Percentiles rank a stretch among this genome's conserved stretches.
phyloP scores from a whole-genome alignment of 352 stramenopile species.

The Globisporangium echinulatum region DNA sequence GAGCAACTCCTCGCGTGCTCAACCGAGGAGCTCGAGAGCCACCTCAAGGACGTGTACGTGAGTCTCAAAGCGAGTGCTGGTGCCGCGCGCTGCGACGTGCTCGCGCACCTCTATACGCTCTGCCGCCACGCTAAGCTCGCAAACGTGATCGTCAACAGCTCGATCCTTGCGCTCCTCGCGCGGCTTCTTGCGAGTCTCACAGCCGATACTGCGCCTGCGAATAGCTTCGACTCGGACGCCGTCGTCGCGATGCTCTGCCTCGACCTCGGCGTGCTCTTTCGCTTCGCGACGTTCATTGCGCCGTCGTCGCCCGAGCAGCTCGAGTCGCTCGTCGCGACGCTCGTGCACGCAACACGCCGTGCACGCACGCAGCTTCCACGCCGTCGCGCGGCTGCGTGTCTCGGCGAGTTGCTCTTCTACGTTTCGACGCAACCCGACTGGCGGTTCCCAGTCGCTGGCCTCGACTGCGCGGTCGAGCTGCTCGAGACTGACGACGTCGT shows the following conservation, averaged over 20 bases:
- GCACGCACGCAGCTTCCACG: slow-evolving; percentile 3
- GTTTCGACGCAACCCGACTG: slow-evolving; percentile 51
- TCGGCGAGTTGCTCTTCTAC: slow-evolving; percentile 76
- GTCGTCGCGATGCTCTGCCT: slow-evolving; percentile 42
- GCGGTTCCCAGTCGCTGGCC: slow-evolving; percentile 22
- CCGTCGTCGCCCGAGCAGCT: slow-evolving; percentile 52
- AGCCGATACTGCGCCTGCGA: background rate
- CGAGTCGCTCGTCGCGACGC: slow-evolving; percentile 32
- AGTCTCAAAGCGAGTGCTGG: slow-evolving; percentile 40
- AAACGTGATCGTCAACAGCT: slow-evolving; percentile 82
- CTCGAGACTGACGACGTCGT: slow-evolving; percentile 36
- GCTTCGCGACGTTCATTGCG: slow-evolving; percentile 65
- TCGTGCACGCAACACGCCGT: slow-evolving; percentile 18
- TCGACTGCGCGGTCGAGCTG: slow-evolving; percentile 26
- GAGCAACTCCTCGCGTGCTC: slow-evolving; percentile 34
- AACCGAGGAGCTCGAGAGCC: slow-evolving; percentile 49
- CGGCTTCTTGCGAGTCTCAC: slow-evolving; percentile 29
- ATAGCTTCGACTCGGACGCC: background rate
- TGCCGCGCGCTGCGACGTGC: slow-evolving; percentile 36
- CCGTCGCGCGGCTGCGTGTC: slow-evolving; percentile 27
- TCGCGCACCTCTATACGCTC: slow-evolving; percentile 55
- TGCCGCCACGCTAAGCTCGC: slow-evolving; percentile 50
- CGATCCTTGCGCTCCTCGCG: slow-evolving; percentile 54
- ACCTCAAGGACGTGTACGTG: slow-evolving; percentile 75
- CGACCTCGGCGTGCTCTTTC: slow-evolving; percentile 61